phyloP scores from a whole-genome alignment of 129 eudicot species.

The Smallanthus sonchifolius region DNA sequence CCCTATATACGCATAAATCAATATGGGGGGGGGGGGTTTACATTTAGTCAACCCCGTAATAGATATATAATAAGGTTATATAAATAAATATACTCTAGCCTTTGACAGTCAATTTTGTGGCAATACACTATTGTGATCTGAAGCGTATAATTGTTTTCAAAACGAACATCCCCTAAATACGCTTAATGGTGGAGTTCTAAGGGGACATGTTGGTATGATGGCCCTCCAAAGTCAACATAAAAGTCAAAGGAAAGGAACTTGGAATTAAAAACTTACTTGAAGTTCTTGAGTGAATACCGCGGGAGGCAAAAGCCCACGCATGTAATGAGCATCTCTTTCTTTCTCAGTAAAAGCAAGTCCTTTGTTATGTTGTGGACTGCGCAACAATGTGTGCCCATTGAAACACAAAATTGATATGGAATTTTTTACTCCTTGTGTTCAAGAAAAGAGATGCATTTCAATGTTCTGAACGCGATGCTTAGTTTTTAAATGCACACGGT shows the following conservation, averaged over 20 bases:
- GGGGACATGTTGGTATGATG: background rate
- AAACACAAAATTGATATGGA: constrained; percentile 19
- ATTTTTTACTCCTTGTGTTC: background rate
- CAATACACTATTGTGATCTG: background rate
- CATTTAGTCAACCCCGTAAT: background rate
- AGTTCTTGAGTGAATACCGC: constrained; percentile 54
- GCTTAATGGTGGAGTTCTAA: background rate
- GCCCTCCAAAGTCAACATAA: background rate
- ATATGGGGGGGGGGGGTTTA: no score
- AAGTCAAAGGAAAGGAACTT: background rate
- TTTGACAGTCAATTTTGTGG: background rate
- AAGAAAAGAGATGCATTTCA: background rate
- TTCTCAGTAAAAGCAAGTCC: constrained; percentile 74
- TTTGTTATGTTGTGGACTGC: constrained; percentile 83
- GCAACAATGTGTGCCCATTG: constrained; percentile 72
- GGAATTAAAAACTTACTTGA: constrained; percentile 40
- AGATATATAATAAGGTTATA: background rate
- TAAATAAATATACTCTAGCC: background rate
- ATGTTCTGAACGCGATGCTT: background rate
- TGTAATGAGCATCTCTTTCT: constrained; percentile 82
- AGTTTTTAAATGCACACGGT: background rate
- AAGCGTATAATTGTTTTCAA: background rate
- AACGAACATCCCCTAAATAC: background rate
- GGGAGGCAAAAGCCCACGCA: constrained; percentile 88
- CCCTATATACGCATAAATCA: no score